Evolutionary conservation across 2,329 filamentous ascomycete species (phyloP).

Genomic region (Cladosporium sp.): DNA sequence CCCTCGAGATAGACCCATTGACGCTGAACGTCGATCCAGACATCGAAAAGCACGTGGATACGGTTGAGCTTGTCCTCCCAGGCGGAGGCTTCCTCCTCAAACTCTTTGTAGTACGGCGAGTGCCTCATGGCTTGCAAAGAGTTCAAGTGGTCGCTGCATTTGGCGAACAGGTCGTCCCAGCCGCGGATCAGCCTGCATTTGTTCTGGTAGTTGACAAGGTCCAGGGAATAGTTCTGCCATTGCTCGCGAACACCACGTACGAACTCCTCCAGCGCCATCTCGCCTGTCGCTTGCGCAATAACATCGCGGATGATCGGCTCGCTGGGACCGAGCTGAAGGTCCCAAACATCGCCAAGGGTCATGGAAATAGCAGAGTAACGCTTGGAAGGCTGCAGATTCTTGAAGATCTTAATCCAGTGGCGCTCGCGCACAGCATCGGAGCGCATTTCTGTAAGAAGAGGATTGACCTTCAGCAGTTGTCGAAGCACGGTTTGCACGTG

Average conservation of each 20-base stretch:
- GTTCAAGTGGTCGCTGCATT: slow-evolving; percentile 96
- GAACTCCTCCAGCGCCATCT: slow-evolving; percentile 98
- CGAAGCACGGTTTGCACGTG: slow-evolving; percentile 90
- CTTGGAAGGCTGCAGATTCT: slow-evolving; percentile 85
- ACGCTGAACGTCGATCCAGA: slow-evolving; percentile 99
- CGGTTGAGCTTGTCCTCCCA: slow-evolving; percentile 99
- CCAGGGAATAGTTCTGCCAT: slow-evolving; percentile 91
- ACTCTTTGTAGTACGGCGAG: slow-evolving; percentile 98
- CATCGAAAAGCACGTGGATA: slow-evolving; percentile 94
- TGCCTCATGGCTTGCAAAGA: slow-evolving; percentile 98
- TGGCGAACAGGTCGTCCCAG: slow-evolving; percentile 97
- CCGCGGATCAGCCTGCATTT: slow-evolving; percentile 96
- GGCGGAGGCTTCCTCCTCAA: slow-evolving; percentile 90
- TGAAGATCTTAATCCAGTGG: slow-evolving; percentile 98
- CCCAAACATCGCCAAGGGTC: slow-evolving; percentile 98
- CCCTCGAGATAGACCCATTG: slow-evolving; percentile 99
- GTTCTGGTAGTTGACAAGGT: slow-evolving; percentile 95
- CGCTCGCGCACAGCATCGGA: slow-evolving; percentile 94
- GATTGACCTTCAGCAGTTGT: slow-evolving; percentile 84
- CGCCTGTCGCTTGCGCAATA: slow-evolving; percentile 90
- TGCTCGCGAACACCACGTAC: slow-evolving; percentile 92
- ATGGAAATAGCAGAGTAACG: slow-evolving; percentile 91
- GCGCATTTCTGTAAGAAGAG: slow-evolving; percentile 81
- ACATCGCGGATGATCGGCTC: slow-evolving; percentile 88
- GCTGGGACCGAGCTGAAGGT: slow-evolving; percentile 82